Evolutionary conservation across 2,329 filamentous ascomycete species (phyloP), one percentile per base, ranked within the genome.

Genomic region (Dactylellina drechsleri): DNA sequence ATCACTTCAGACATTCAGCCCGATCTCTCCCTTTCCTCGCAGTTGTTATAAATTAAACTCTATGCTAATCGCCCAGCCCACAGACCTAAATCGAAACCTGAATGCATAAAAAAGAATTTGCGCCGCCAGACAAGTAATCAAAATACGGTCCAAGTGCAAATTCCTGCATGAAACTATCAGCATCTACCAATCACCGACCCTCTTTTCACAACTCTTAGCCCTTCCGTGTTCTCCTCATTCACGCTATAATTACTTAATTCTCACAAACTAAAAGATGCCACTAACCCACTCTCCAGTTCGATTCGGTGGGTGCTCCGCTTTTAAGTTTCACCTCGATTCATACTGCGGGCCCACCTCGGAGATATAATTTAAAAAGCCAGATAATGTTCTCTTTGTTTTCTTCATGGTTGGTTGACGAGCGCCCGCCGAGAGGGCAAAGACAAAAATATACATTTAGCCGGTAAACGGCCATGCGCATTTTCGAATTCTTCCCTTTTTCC

Each of bases 191-290:
- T 18, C 20, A 16, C 53, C 8, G 6, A 57, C 7, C 53, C 15
- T 47, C 43, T 47, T 18, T 20, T 41, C 31, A 7, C 31, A 36
- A 36, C 31, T 57, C 53, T 57, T 57, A 31, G 53, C 53, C 52
- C 40, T 57, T 18, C 40, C 53, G 53, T 57, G 26, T 58, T 58
- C 54, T 58, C 54, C 54, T 16, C 54, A 58, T 20, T 45, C 54
- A 58, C 54, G 54, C 54, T 58, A 45, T 23, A 18, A 36, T 36
- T 36, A 36, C 31, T 36, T 36, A 36, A 36, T 36, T 36, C 31
- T 36, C 31, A 36, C 31, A 36, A 10, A 36, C 31, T 36, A 36
- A 36, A 36, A 36, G 31, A 36, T 7, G 31, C 31, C 31, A 36
- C 31, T 36, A 36, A 10, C 31, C 31, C 31, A 36, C 31, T 36